These are phyloP conservation scores for Fraxinus floribunda DNA, from an alignment of 305 asterid species.

Conservation along the genomic window DNA sequence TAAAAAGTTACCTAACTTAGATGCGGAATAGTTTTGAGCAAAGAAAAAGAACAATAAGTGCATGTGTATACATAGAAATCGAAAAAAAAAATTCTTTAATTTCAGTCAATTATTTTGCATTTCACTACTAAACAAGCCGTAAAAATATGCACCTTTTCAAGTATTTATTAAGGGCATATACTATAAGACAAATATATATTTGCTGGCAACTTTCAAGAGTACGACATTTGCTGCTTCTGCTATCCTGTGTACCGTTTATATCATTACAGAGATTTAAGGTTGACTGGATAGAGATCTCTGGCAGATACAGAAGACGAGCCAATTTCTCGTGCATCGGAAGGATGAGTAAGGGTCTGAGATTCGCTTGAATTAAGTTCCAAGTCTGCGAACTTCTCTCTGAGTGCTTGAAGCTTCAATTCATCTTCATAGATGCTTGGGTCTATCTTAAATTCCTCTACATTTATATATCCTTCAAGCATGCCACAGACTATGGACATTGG, in stretches of 20 bases:
- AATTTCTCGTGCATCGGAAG: neutral
- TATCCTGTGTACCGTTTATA: neutral
- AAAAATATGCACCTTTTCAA: neutral
- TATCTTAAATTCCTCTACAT: slow-evolving; percentile 36
- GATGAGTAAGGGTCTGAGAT: slow-evolving; percentile 8
- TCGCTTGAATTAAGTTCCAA: slow-evolving; percentile 25
- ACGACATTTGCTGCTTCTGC: neutral
- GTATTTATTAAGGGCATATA: neutral
- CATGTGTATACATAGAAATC: neutral
- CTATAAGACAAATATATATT: neutral
- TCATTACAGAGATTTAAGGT: neutral
- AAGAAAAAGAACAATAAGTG: neutral
- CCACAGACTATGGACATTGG: slow-evolving; percentile 50
- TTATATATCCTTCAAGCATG: slow-evolving; percentile 48
- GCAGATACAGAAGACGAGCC: slow-evolving; percentile 15
- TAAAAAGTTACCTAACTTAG: neutral
- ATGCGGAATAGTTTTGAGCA: neutral
- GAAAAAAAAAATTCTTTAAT: no score
- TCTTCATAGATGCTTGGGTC: slow-evolving; percentile 33
- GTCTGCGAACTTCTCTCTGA: slow-evolving; percentile 40
- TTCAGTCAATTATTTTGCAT: neutral
- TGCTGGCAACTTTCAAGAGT: neutral
- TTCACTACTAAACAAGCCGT: neutral
- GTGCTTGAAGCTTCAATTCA: slow-evolving; percentile 43
- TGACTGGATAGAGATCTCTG: neutral